Conservation (phyloP, 2,329 filamentous ascomycete species). For the Plectosphaerella plurivora region DNA sequence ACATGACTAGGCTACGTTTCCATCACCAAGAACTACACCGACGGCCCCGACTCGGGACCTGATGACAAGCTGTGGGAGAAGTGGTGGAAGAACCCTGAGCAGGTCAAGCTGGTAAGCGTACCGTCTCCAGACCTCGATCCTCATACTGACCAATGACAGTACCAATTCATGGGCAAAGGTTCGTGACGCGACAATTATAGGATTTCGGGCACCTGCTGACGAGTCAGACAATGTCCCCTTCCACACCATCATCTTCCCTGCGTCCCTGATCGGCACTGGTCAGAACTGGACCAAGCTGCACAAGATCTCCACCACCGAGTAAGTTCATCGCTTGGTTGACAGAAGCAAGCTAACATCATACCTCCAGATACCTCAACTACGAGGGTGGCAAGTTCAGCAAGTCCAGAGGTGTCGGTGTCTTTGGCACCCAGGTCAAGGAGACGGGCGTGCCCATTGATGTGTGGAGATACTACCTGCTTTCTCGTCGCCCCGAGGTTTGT, state of each 20-base stretch:
- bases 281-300: conserved; percentile 89
- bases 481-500: conserved; percentile 68
- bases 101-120: conserved; percentile 61
- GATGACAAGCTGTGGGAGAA: conserved; percentile 72
- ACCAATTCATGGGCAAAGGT: conserved; percentile 88
- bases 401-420: conserved; percentile 83
- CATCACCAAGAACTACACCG: conserved; percentile 85
- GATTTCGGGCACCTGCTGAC: conserved; percentile 59
- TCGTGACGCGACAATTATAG: conserved; percentile 4
- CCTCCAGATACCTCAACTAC: conserved; percentile 62
- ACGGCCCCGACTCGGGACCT: conserved; percentile 29
- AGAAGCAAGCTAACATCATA: background rate
- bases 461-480: conserved; percentile 90
- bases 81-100: conserved; percentile 89
- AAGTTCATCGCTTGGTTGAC: background rate
- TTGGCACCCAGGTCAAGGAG: conserved; percentile 83
- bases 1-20: conserved; percentile 68
- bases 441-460: conserved; percentile 81
- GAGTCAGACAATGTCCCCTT: conserved; percentile 53
- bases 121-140: no score
- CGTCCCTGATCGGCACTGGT: conserved; percentile 75
- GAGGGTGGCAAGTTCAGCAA: conserved; percentile 92
- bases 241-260: conserved; percentile 90
- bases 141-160: conserved; percentile 28
- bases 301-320: conserved; percentile 81